phyloP scores from a whole-genome alignment of 257 asterid species.

The Solanum corneliomulleri region DNA sequence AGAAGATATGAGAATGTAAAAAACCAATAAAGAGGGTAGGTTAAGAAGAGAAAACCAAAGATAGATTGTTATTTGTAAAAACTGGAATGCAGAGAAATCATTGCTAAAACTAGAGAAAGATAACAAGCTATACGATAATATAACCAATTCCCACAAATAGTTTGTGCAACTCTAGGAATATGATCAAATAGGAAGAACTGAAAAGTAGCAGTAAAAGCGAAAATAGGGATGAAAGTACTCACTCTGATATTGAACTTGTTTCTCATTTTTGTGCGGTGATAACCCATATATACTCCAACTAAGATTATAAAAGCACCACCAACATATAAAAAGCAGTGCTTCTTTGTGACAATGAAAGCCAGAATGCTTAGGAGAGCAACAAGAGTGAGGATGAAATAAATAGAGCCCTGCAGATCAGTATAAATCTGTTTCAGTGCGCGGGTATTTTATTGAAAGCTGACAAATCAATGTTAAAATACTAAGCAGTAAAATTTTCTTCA shows the following conservation, averaged over 20 bases:
- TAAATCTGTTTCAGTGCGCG: not conserved
- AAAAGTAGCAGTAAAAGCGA: not conserved
- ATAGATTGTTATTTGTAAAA: not conserved
- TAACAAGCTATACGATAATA: not conserved
- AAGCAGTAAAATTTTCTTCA: not conserved
- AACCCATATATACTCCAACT: conserved; percentile 58
- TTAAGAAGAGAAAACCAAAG: not conserved
- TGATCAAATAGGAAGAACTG: not conserved
- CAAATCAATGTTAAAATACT: not conserved
- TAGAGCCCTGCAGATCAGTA: conserved; percentile 55
- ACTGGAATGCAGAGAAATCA: not conserved
- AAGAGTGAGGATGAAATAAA: conserved; percentile 32
- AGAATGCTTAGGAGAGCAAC: conserved; percentile 39
- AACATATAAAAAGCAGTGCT: conserved; percentile 48
- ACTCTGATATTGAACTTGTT: conserved; percentile 79
- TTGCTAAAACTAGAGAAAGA: not conserved
- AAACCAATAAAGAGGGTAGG: not conserved
- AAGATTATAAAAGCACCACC: conserved; percentile 39
- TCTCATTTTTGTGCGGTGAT: conserved; percentile 57
- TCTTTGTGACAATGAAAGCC: conserved; percentile 48
- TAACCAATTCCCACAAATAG: not conserved
- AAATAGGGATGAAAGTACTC: conserved; percentile 4
- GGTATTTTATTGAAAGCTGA: not conserved
- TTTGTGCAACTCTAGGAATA: not conserved
- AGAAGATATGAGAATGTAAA: not conserved